Percentiles rank a stretch among this genome's conserved stretches.
Conservation (phyloP, 768 basidiomycete genomes). For the Mrakia hoshinonis region DNA sequence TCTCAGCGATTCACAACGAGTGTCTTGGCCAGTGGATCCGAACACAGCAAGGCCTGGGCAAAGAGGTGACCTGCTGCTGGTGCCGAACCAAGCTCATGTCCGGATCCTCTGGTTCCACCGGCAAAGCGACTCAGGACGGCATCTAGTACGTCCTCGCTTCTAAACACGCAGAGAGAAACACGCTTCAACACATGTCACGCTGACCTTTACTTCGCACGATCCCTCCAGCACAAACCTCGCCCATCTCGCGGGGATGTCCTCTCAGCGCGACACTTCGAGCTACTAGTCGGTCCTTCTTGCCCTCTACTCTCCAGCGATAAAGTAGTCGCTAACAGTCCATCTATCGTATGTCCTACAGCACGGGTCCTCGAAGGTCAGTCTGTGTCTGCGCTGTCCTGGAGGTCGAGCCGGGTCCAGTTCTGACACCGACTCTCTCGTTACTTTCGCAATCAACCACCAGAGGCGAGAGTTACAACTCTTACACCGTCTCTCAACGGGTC, state of each 20-base stretch:
- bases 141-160: not conserved
- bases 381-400: not conserved
- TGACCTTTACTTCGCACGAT: not conserved
- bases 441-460: not conserved
- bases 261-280: not conserved
- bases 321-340: not conserved
- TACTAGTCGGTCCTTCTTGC: not conserved
- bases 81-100: slow-evolving; percentile 6
- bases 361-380: slow-evolving; percentile 7
- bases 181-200: not conserved
- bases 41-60: not conserved
- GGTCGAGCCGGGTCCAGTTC: not conserved
- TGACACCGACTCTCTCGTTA: not conserved
- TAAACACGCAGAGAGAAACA: not conserved
- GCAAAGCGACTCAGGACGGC: not conserved
- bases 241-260: not conserved
- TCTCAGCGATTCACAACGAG: slow-evolving; percentile 14
- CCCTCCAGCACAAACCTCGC: not conserved
- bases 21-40: slow-evolving; percentile 14
- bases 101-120: not conserved
- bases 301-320: not conserved
- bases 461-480: slow-evolving; percentile 1
- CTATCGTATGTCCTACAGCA: too few species aligned
- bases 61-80: slow-evolving; percentile 23
- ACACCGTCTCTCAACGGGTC: not conserved